Percentiles rank a stretch among this genome's conserved stretches.
phyloP scores from a whole-genome alignment of 495 filamentous ascomycete genomes.

The Penicillium manginii region DNA sequence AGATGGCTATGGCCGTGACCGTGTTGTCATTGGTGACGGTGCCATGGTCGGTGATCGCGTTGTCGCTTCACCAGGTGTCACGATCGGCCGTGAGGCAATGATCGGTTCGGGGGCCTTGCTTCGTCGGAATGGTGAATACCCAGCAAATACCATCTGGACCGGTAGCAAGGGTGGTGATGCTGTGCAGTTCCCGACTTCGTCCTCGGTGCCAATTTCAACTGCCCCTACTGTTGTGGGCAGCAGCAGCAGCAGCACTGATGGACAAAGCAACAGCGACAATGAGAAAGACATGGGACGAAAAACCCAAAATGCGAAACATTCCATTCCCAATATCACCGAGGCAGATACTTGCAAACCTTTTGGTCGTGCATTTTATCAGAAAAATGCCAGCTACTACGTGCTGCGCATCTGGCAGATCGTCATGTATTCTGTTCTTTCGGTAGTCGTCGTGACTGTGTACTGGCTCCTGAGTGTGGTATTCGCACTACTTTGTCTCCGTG shows the following conservation, averaged over 20 bases:
- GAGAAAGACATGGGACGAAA: conserved; percentile 11
- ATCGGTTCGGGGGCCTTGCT: conserved; percentile 50
- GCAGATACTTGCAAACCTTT: conserved; percentile 34
- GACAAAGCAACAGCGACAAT: conserved; percentile 9
- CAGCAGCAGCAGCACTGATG: conserved; percentile 14
- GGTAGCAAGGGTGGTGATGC: conserved; percentile 47
- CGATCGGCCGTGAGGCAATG: conserved; percentile 38
- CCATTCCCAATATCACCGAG: not conserved
- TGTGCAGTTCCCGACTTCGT: conserved; percentile 36
- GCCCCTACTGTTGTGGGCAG: conserved; percentile 15
- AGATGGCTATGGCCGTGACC: conserved; percentile 44
- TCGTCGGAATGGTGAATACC: conserved; percentile 38
- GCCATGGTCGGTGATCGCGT: conserved; percentile 52
- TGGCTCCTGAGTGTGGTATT: conserved; percentile 43
- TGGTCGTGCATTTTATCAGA: conserved; percentile 49
- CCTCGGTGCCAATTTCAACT: conserved; percentile 15
- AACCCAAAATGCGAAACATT: conserved; percentile 13
- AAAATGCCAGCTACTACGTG: conserved; percentile 43
- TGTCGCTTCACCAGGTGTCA: conserved; percentile 43
- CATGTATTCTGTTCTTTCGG: conserved; percentile 40
- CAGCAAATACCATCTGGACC: conserved; percentile 43
- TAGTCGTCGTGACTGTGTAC: conserved; percentile 38
- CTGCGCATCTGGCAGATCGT: conserved; percentile 41
- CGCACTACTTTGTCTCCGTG: conserved; percentile 23
- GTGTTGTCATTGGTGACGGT: conserved; percentile 40